Percentiles rank a stretch among this genome's conserved stretches.
These are phyloP conservation scores for Gonium pectorale DNA, from an alignment of 139 green algal species.

Conservation along the genomic window DNA sequence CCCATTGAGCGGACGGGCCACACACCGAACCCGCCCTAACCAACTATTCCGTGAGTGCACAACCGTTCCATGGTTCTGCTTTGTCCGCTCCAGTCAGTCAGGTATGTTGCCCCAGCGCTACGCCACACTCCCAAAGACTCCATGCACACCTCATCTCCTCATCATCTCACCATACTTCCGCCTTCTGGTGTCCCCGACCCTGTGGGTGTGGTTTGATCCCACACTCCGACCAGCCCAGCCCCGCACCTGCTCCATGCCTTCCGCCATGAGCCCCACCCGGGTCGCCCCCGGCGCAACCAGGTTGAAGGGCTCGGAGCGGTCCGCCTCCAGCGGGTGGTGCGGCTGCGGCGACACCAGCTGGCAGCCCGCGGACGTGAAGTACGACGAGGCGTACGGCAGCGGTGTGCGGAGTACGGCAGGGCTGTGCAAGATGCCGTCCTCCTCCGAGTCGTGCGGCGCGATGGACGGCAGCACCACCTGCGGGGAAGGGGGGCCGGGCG, in stretches of 20 bases:
- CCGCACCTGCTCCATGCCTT: conserved; percentile 18
- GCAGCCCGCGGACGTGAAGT: conserved; percentile 6
- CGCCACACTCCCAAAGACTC: too few species aligned
- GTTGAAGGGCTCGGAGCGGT: conserved; percentile 58
- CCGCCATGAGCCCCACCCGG: conserved; percentile 36
- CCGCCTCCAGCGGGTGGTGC: conserved; percentile 55
- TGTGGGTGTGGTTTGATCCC: background rate
- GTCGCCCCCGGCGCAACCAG: conserved; percentile 47
- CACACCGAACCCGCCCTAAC: too few species aligned
- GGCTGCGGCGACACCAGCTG: conserved; percentile 57
- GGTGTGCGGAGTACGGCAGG: conserved; percentile 29
- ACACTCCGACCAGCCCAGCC: background rate
- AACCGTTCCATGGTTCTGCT: too few species aligned
- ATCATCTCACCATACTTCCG: too few species aligned
- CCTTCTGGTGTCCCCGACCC: too few species aligned
- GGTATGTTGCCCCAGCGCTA: too few species aligned
- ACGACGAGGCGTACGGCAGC: conserved; percentile 43
- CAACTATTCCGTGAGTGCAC: too few species aligned
- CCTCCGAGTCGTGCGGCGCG: conserved; percentile 44
- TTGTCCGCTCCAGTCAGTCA: too few species aligned
- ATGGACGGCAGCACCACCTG: conserved; percentile 56
- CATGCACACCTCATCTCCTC: too few species aligned
- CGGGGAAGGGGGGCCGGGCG: too few species aligned
- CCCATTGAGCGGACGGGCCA: too few species aligned
- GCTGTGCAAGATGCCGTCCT: conserved; percentile 53